These are phyloP conservation scores for Hyaloscypha hepaticicola DNA, from an alignment of 495 filamentous ascomycete genomes.

Conservation along the genomic window DNA sequence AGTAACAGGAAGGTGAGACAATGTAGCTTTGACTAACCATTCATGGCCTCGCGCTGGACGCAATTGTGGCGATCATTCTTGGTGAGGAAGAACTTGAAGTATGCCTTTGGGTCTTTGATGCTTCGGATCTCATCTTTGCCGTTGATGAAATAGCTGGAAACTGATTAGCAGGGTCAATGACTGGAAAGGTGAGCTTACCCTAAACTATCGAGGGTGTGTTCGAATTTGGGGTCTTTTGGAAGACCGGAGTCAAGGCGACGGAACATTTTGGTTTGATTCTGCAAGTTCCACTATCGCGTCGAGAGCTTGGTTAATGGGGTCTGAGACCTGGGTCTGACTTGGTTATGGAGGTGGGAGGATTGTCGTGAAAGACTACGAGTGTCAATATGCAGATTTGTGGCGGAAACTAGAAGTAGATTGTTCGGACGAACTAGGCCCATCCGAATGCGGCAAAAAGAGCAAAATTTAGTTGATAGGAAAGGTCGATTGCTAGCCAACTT, in stretches of 20 bases:
- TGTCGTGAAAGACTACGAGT: too few relatives aligned
- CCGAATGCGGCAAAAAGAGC: too few relatives aligned
- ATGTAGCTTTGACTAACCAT: slow-evolving; percentile 46
- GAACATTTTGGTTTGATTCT: slow-evolving; percentile 57
- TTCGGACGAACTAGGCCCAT: too few relatives aligned
- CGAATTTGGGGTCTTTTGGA: too few relatives aligned
- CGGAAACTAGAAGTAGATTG: too few relatives aligned
- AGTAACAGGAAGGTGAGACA: neutral
- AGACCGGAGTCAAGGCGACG: slow-evolving; percentile 60
- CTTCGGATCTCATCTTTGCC: slow-evolving; percentile 65
- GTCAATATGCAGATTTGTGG: too few relatives aligned
- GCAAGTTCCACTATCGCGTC: too few relatives aligned
- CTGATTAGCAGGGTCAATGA: neutral
- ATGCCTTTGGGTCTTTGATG: slow-evolving; percentile 60
- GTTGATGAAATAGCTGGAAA: slow-evolving; percentile 66
- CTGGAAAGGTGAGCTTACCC: slow-evolving; percentile 50
- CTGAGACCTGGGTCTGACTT: too few relatives aligned
- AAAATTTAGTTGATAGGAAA: too few relatives aligned
- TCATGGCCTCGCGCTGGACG: slow-evolving; percentile 65
- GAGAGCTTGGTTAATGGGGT: too few relatives aligned
- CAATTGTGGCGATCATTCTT: slow-evolving; percentile 72
- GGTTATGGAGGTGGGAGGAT: too few relatives aligned
- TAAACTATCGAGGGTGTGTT: slow-evolving; percentile 62
- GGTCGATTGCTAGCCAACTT: too few relatives aligned
- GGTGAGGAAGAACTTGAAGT: slow-evolving; percentile 71